phyloP scores from a whole-genome alignment of 306 rosid species.

The Gillenia trifoliata region DNA sequence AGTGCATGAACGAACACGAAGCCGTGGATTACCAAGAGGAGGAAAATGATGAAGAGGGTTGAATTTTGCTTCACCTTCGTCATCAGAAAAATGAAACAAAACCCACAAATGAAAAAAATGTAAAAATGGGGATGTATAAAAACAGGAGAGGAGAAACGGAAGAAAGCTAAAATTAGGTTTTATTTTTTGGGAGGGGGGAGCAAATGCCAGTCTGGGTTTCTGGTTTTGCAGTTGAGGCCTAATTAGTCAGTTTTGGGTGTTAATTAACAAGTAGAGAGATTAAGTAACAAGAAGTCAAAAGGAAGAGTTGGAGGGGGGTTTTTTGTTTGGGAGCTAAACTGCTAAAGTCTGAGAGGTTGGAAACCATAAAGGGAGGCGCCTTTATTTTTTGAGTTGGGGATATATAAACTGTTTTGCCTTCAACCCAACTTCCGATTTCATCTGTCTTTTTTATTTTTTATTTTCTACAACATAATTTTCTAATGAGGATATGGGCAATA shows the following conservation, averaged over 20 bases:
- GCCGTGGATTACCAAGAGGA: constrained; percentile 21
- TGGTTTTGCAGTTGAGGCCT: not conserved
- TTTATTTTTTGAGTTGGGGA: constrained; percentile 13
- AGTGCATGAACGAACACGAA: not conserved
- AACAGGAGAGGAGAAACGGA: not conserved
- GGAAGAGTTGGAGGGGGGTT: not conserved
- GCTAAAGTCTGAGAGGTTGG: not conserved
- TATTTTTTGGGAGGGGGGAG: not conserved
- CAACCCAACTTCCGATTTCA: not conserved
- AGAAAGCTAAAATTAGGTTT: not conserved
- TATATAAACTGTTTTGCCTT: not conserved
- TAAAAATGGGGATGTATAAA: not conserved
- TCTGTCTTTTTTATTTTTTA: not conserved
- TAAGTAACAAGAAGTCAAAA: not conserved
- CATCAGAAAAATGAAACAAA: not conserved
- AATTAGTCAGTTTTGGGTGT: not conserved
- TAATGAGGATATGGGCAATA: not conserved
- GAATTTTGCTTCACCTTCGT: not conserved
- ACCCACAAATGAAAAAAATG: not conserved
- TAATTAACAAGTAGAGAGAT: not conserved
- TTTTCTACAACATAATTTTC: not conserved
- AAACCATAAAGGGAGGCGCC: constrained; percentile 23
- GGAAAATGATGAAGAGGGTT: constrained; percentile 21
- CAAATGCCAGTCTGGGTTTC: not conserved
- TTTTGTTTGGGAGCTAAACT: not conserved